Conservation (phyloP, 2,329 filamentous ascomycete species). For the Aureobasidium namibiae region DNA sequence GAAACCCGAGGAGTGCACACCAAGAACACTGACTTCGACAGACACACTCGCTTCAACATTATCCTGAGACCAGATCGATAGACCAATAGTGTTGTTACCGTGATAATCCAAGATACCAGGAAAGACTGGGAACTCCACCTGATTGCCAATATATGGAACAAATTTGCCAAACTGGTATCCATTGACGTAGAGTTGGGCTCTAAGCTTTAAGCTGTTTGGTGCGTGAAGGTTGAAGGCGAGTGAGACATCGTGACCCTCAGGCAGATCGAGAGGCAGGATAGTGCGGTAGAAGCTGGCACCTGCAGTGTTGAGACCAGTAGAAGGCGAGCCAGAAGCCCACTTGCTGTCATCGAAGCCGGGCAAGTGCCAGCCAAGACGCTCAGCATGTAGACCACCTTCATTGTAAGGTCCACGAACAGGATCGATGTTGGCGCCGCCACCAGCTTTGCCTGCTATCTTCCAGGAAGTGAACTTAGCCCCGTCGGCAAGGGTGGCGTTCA, state of each 20-base stretch:
- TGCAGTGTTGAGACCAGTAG: constrained; percentile 30
- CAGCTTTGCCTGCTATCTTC: constrained; percentile 52
- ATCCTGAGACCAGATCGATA: constrained; percentile 55
- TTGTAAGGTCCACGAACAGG: constrained; percentile 48
- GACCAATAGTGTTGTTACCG: constrained; percentile 49
- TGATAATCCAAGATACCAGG: constrained; percentile 51
- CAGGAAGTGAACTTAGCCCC: constrained; percentile 43
- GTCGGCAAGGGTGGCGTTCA: constrained; percentile 42
- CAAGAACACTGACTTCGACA: constrained; percentile 40
- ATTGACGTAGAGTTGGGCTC: constrained; percentile 55
- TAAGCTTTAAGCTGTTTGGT: constrained; percentile 36
- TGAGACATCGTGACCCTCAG: constrained; percentile 45
- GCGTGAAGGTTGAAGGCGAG: constrained; percentile 48
- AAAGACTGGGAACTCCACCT: constrained; percentile 53
- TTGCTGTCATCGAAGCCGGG: constrained; percentile 41
- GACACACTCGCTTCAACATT: constrained; percentile 41
- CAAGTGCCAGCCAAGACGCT: constrained; percentile 52
- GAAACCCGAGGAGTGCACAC: constrained; percentile 44
- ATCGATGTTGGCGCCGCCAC: constrained; percentile 45
- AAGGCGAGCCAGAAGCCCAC: constrained; percentile 35
- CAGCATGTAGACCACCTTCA: constrained; percentile 51
- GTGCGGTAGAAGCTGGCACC: constrained; percentile 52
- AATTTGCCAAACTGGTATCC: constrained; percentile 54
- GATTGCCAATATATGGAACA: constrained; percentile 53
- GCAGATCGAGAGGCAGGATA: constrained; percentile 42